These are phyloP conservation scores for Talaromyces trachyspermus DNA, from an alignment of 495 filamentous ascomycete species.

Conservation along the genomic window DNA sequence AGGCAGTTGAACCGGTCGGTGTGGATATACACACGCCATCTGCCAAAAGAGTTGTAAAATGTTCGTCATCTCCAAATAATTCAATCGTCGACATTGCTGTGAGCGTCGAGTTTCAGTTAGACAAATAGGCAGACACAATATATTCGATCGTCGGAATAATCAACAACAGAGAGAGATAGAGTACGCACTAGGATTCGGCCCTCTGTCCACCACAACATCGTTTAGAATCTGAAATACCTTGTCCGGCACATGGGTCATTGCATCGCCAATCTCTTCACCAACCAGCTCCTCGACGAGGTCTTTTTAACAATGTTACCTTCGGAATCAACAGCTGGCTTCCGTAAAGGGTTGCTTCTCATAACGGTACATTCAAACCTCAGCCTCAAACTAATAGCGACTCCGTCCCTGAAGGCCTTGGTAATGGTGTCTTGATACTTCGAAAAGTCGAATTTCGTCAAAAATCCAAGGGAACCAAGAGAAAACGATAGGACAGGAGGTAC, in stretches of 20 bases:
- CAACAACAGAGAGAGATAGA: slow-evolving; percentile 6
- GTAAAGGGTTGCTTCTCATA: slow-evolving; percentile 64
- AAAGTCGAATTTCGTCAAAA: slow-evolving; percentile 95
- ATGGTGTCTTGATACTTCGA: slow-evolving; percentile 63
- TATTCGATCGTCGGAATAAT: background rate
- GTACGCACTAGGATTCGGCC: slow-evolving; percentile 80
- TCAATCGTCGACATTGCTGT: slow-evolving; percentile 79
- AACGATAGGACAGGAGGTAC: slow-evolving; percentile 93
- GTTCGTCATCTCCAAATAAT: slow-evolving; percentile 91
- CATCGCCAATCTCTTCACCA: slow-evolving; percentile 72
- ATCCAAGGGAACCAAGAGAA: slow-evolving; percentile 83
- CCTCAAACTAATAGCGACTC: slow-evolving; percentile 80
- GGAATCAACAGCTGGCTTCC: slow-evolving; percentile 13
- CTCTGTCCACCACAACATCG: slow-evolving; percentile 83
- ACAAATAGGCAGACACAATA: background rate
- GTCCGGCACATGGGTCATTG: slow-evolving; percentile 73
- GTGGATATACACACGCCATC: slow-evolving; percentile 89
- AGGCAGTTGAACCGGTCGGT: slow-evolving; percentile 90
- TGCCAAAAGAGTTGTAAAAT: slow-evolving; percentile 80
- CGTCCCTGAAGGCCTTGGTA: slow-evolving; percentile 65
- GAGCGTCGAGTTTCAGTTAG: slow-evolving; percentile 14
- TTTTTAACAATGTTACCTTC: slow-evolving; percentile 25
- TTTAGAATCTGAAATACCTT: slow-evolving; percentile 84
- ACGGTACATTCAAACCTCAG: slow-evolving; percentile 91
- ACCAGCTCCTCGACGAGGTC: slow-evolving; percentile 89